Evolutionary conservation across 305 asterid species (phyloP).

Genomic region (Fraxinus sp.): DNA sequence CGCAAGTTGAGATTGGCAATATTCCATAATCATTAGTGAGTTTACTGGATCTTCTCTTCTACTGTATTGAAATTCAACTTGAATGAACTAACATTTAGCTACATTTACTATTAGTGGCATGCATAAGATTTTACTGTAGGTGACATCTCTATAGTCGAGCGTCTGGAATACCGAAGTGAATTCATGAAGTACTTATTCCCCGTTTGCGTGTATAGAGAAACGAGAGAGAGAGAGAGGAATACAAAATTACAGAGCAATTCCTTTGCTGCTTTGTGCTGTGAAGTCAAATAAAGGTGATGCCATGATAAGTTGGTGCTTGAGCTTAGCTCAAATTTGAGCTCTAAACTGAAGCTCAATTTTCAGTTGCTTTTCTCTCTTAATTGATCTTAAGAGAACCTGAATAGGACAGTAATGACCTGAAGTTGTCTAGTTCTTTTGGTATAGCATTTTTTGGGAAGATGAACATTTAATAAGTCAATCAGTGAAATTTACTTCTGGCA

Average conservation of each 20-base stretch:
- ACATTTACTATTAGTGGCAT: neutral
- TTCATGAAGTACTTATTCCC: slow-evolving; percentile 3
- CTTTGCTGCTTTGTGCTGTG: neutral
- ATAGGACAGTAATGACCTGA: neutral
- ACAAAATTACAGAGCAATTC: neutral
- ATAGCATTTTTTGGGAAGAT: neutral
- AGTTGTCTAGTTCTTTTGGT: neutral
- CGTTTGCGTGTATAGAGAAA: neutral
- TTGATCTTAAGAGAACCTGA: neutral
- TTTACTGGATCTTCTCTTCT: slow-evolving; percentile 15
- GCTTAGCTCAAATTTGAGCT: neutral
- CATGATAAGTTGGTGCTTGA: neutral
- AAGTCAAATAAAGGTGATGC: neutral
- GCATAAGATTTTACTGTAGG: slow-evolving; percentile 7
- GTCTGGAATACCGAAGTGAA: neutral
- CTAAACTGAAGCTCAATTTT: neutral
- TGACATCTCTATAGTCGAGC: neutral
- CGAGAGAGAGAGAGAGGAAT: neutral
- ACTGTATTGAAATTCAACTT: slow-evolving; percentile 9
- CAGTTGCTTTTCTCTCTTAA: neutral
- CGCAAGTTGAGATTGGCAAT: slow-evolving; percentile 12
- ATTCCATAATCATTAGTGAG: neutral
- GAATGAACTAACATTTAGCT: slow-evolving; percentile 13
- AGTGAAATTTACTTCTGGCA: neutral
- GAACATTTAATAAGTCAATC: neutral